Evolutionary conservation across 2,329 filamentous ascomycete species (phyloP), one percentile per base, ranked within the genome.

Genomic region (Balansia obtecta): DNA sequence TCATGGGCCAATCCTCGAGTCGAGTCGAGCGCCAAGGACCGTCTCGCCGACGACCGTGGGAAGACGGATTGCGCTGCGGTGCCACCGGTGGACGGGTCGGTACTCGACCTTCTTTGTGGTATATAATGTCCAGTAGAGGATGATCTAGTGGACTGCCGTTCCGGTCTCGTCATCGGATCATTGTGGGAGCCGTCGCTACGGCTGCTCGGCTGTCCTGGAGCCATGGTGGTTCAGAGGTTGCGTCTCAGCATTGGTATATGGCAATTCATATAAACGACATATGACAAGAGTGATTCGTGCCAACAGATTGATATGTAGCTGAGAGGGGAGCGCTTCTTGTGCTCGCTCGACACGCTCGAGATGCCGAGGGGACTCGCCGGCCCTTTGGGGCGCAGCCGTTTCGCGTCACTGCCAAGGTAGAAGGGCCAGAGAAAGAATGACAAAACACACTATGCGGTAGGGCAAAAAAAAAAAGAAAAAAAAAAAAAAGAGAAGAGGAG

Each of bases 181-280:
- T 30, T 12, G 15, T 32, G 20, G 47, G 30, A n/a, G 22, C 50
- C 49, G 50, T 54, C 40, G 45, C 30, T 56, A 45, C 53, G 59
- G 56, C 60, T 55, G 33, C 32, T 37, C 22, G 45, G 45, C 37
- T 20, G 44, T 38, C 38, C 40, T 13, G 56, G 55, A 53, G 58
- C 56, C 63, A 65, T 65, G 46, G 16, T 57, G 49, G 48, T 49
- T 50, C 46, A 54, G 50, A 40, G 32, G 41, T 8, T 32, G 45
- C 47, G 52, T 47, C 53, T 56, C 55, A 55, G 56, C 61, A 64
- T 63, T 53, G 58, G 56, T 52, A 55, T 46, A 42, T 16, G 27
- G 41, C 37, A 38, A 34, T n/a, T 11, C 6, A 37, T 15, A 43
- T 47, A 13, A 13, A 22, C 4, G 20, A 22, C 4, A 22, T 22